Evolutionary conservation across 192 early-diverging fungal species (phyloP), one percentile per base, ranked within the genome.

Genomic region (Rhizophagus sp.): DNA sequence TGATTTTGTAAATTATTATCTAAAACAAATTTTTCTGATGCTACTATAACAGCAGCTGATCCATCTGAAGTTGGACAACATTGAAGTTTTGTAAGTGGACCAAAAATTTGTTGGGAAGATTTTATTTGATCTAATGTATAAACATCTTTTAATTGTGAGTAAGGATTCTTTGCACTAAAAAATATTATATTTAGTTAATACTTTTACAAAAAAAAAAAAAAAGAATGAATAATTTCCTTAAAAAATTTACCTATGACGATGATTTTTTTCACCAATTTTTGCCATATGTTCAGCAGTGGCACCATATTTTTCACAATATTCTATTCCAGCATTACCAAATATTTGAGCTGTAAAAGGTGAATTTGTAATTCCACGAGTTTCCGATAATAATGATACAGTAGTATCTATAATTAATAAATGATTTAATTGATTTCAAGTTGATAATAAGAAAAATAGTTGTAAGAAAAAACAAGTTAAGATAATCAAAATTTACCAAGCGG

Each of bases 1-100:
- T 93, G 93, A 36, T 86, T 84, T 80, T 82, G 82, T 6, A 94
- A 80, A 41, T 82, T 79, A 81, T 94, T 83, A 66, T 91, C 86
- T 34, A 62, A 66, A 17, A 94, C 91, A 82, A 93, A 94, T 57
- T 81, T 86, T 78, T 93, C 92, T 0, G 88, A 92, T 27, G 89
- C 88, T n/a, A 94, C 68, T 66, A 94, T 88, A 24, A 80, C 90
- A 78, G 89, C 90, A 27, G 86, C 92, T 34, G 91, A 87, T 24
- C 93, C 93, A 76, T 94, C 93, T 1, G 92, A 92, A 15, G 91
- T 94, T 34, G 93, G 92, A 78, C 90, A 92, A 84, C 93, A 94
- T 83, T 93, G 92, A 13, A 94, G 85, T 75, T 92, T 88, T 49
- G 91, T 93, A 73, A 94, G 70, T 11, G 92, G 92, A n/a, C 91